Evolutionary conservation across 2,329 filamentous ascomycete species (phyloP), one percentile per base, ranked within the genome.

Genomic region (Stachybotrys chartarum): DNA sequence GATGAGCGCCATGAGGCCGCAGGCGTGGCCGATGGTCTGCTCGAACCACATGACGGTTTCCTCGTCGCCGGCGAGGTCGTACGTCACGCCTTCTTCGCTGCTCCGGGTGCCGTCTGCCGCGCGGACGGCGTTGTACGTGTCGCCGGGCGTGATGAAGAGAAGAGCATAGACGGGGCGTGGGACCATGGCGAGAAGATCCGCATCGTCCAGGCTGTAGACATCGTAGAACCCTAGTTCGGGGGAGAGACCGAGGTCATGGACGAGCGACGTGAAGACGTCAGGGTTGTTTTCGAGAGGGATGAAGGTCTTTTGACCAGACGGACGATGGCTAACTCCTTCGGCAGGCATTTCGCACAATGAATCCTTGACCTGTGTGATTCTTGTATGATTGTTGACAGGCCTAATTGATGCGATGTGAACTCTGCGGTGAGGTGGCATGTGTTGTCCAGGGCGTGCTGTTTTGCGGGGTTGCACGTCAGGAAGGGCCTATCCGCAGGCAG

Each of bases 21-120:
- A 95, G 1, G 90, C 88, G 67, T 94, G 87, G 56, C 84, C 82
- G 63, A 95, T 94, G 0, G 88, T 94, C 70, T 95, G 90, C 65
- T 86, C 86, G 74, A 91, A 94, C 90, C 90, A 95, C 17, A 90
- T 75, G 1, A 92, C 83, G 7, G 87, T 82, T 62, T 92, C 87
- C 0, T 72, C 67, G 6, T 64, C 61, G 2, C 70, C 71, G 7
- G 60, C 59, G 24, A 66, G 65, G 39, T 65, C 56, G 59, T 75
- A 74, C 1, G 67, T 68, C 32, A 68, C 42, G 10, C 64, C 59
- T 6, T 66, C 53, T 12, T 60, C 57, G 6, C 57, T 55, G 30
- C 63, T 58, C 6, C 60, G 53, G 2, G 59, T 64, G 55, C 65
- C 60, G 24, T 68, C 65, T 48, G 63, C 60, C 30, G 59, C 59